A percentile compares a stretch with the other conserved stretches of the same genome.
Evolutionary conservation across 2,329 filamentous ascomycete species (phyloP).

Genomic region (Didymosphaeria variabile): DNA sequence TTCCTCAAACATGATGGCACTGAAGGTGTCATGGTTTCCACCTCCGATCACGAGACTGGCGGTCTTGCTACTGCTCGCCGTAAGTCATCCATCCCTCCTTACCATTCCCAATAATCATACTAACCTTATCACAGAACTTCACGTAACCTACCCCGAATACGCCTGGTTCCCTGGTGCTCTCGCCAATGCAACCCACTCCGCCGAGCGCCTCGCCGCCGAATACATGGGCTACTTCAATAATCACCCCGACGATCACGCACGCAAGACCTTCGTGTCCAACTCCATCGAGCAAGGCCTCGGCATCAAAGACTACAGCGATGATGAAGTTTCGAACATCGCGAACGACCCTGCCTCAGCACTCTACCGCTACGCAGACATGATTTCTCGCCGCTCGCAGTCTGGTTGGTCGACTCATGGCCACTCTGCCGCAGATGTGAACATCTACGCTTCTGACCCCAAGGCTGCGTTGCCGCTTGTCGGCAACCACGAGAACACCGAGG

Average conservation of each 20-base stretch:
- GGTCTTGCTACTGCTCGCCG: slow-evolving; percentile 83
- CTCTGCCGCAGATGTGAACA: slow-evolving; percentile 89
- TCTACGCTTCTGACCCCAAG: slow-evolving; percentile 81
- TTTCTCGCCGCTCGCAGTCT: slow-evolving; percentile 85
- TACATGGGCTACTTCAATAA: slow-evolving; percentile 68
- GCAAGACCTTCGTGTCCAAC: slow-evolving; percentile 69
- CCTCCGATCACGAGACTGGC: slow-evolving; percentile 96
- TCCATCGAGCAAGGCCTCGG: slow-evolving; percentile 78
- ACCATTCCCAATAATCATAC: background rate
- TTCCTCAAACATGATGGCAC: slow-evolving; percentile 79
- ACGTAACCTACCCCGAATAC: slow-evolving; percentile 71
- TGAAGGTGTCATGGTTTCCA: slow-evolving; percentile 84
- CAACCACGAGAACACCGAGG: slow-evolving; percentile 94
- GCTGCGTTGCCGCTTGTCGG: slow-evolving; percentile 72
- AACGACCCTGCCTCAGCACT: slow-evolving; percentile 64
- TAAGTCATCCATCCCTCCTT: slow-evolving; percentile 51
- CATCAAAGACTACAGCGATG: slow-evolving; percentile 74
- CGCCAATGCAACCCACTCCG: slow-evolving; percentile 78
- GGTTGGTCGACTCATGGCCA: slow-evolving; percentile 97
- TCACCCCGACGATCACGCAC: slow-evolving; percentile 42
- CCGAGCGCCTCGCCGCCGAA: slow-evolving; percentile 73
- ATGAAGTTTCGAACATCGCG: slow-evolving; percentile 75
- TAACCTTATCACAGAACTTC: slow-evolving; percentile 58
- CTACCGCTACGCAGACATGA: slow-evolving; percentile 80
- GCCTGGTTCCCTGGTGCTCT: slow-evolving; percentile 85